Evolutionary conservation across 768 basidiomycete species (phyloP).

Genomic region (Collybiopsis luxurians): DNA sequence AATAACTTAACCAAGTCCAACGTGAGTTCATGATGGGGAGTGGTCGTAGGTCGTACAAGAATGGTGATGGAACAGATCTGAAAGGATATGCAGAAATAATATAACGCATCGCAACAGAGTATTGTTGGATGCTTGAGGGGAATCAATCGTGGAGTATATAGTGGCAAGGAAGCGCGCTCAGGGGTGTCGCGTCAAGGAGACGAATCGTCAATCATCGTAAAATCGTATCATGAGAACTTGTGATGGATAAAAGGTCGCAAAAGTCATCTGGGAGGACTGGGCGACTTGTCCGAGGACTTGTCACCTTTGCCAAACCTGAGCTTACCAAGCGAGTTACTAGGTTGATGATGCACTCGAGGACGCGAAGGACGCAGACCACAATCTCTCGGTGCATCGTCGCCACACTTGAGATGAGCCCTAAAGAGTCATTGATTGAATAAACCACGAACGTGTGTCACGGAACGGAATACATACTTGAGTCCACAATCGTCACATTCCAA

Average conservation of each 20-base stretch:
- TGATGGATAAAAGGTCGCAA: neutral
- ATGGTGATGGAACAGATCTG: neutral
- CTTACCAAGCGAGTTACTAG: conserved; percentile 2
- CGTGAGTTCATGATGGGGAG: neutral
- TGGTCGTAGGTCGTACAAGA: neutral
- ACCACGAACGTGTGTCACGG: no score
- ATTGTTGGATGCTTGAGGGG: neutral
- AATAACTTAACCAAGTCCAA: neutral
- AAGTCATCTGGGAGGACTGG: conserved; percentile 3
- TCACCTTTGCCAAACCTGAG: neutral
- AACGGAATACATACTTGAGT: conserved; percentile 61
- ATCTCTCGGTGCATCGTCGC: conserved; percentile 76
- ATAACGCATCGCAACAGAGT: no score
- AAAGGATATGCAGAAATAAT: neutral
- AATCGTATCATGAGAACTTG: no score
- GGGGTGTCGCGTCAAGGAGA: no score
- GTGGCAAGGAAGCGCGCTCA: no score
- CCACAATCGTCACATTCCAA: conserved; percentile 91
- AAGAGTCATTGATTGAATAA: no score
- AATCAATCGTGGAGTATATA: no score
- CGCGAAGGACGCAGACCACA: conserved; percentile 58
- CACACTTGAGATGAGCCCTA: conserved; percentile 88
- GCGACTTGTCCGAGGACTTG: neutral
- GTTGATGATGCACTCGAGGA: conserved; percentile 21
- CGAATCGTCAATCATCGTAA: no score